These are phyloP conservation scores for Tarenaya hassleriana DNA, from an alignment of 345 rosid species.

Conservation along the genomic window DNA sequence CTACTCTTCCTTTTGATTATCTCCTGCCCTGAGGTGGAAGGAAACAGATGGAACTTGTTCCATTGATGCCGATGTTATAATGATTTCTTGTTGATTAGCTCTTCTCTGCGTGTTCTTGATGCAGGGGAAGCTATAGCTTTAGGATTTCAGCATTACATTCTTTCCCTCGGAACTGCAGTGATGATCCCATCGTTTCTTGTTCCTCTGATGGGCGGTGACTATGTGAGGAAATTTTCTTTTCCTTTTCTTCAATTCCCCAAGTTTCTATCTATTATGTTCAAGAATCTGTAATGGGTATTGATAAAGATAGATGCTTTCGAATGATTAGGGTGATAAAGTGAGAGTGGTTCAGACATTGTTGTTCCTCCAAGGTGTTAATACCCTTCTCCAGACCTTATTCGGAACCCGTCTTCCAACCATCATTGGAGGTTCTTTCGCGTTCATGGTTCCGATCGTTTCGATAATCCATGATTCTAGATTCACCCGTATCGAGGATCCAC, in stretches of 20 bases:
- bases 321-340: constrained; percentile 82
- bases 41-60: neutral
- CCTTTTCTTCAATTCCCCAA: no score
- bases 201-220: constrained; percentile 91
- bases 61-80: neutral
- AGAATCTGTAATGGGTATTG: neutral
- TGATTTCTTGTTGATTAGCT: neutral
- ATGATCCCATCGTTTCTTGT: constrained; percentile 99
- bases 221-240: constrained; percentile 39
- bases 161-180: constrained; percentile 95
- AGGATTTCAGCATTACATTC: constrained; percentile 92
- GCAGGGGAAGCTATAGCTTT: constrained; percentile 90
- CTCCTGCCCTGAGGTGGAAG: no score
- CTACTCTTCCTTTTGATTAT: no score
- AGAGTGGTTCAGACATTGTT: constrained; percentile 91
- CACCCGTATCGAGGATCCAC: constrained; percentile 57
- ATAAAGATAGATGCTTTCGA: constrained; percentile 3
- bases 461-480: constrained; percentile 80
- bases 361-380: constrained; percentile 86
- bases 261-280: no score
- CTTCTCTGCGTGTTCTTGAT: constrained; percentile 14
- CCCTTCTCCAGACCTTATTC: constrained; percentile 84
- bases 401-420: constrained; percentile 93
- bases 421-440: constrained; percentile 93
- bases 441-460: constrained; percentile 93